Percentiles rank a stretch among this genome's conserved stretches.
These are phyloP conservation scores for Scheffersomyces segobiensis DNA, from an alignment of 1,139 yeast species.

Conservation along the genomic window DNA sequence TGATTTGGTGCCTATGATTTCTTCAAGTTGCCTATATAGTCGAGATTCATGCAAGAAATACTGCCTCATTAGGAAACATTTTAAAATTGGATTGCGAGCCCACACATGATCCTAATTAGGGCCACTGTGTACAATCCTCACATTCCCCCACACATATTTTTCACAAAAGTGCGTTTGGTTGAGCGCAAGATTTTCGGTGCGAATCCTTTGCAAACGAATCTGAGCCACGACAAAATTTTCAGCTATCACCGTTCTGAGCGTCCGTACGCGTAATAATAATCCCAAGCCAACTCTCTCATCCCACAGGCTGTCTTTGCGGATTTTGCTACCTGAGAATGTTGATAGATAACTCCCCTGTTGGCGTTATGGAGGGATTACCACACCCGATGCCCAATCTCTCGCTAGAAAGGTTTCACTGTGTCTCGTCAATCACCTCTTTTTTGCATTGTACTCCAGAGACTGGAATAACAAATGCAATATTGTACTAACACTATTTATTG, in stretches of 20 bases:
- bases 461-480: not conserved
- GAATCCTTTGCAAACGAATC: not conserved
- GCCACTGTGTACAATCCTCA: not conserved
- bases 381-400: not conserved
- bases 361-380: not conserved
- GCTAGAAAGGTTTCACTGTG: not conserved
- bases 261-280: not conserved
- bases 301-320: not conserved
- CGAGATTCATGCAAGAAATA: not conserved
- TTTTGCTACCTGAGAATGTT: not conserved
- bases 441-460: too few relatives aligned
- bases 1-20: not conserved
- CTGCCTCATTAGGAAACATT: not conserved
- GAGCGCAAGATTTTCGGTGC: not conserved
- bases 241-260: not conserved
- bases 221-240: not conserved
- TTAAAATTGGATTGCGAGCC: not conserved
- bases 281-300: not conserved
- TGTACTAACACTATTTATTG: not conserved
- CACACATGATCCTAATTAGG: not conserved
- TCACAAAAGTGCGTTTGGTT: not conserved
- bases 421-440: too few relatives aligned
- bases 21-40: not conserved
- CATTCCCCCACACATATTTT: not conserved
- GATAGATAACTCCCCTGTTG: not conserved